These are phyloP conservation scores for Podospora didyma DNA, from an alignment of 495 filamentous ascomycete species.

Conservation along the genomic window DNA sequence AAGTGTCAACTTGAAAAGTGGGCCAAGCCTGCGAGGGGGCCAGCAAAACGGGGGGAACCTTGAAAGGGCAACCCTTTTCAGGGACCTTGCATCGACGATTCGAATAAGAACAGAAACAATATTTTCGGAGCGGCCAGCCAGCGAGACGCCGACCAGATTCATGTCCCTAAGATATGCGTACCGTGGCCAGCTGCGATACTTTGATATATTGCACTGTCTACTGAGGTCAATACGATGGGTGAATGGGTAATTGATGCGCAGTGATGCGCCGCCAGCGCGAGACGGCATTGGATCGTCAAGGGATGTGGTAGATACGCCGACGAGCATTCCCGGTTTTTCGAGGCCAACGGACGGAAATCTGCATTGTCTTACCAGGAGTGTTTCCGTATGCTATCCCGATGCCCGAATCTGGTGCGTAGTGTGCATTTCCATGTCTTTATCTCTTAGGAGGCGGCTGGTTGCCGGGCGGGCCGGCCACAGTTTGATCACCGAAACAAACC, in stretches of 20 bases:
- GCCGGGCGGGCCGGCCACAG: background rate
- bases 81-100: no score
- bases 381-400: background rate
- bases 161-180: no score
- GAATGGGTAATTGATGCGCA: background rate
- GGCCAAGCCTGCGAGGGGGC: no score
- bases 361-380: background rate
- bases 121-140: no score
- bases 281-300: background rate
- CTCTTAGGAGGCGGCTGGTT: background rate
- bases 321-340: background rate
- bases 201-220: no score
- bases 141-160: no score
- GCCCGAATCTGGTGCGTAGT: background rate
- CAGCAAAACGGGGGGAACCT: no score
- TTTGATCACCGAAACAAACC: constrained; percentile 6
- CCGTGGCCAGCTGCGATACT: background rate
- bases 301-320: background rate
- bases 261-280: background rate
- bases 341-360: background rate
- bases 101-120: no score
- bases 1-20: no score
- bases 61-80: no score
- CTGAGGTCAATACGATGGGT: background rate
- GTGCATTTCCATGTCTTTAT: no score